Evolutionary conservation across 805 yeast species (phyloP), one percentile per base, ranked within the genome.

Genomic region (Hermanozyma aechmeae): DNA sequence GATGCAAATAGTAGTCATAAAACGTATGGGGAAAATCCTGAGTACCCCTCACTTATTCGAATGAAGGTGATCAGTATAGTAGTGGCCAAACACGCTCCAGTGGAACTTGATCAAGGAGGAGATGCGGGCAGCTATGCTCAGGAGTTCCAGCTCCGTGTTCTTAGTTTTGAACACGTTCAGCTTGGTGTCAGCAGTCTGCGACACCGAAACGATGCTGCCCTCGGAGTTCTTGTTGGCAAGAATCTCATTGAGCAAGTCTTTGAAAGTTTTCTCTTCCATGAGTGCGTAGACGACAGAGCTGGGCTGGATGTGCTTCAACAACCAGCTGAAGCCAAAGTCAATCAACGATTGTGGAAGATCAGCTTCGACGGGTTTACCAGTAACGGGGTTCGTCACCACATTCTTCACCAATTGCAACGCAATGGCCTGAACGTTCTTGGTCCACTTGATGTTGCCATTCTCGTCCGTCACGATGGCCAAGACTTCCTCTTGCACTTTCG

Each of bases 371-470:
- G 18, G 32, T 18, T 24, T 19, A 13, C 50, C 28, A 14, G 33
- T 30, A 12, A 29, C 16, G 14, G 45, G 41, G 27, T 35, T 27
- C 6, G 43, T 37, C 13, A 42, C 39, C 13, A 56, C 55, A 25
- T 56, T 58, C 40, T 71, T 69, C 19, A 71, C 69, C 27, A 80
- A 46, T 48, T 79, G 93, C 35, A 84, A 64, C 4, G 89, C 71
- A 37, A 85, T 72, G 11, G 80, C 65, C 38, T 74, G 69, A 15
- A 83, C 71, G 51, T 84, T 84, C 46, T 83, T 72, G 1, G 95
- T 84, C 95, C 95, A 84, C 58, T 86, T 83, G 34, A 83, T 74
- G 50, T 81, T 82, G 2, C 94, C 95, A 44, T 78, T 80, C 34
- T 80, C 84, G 53, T 84, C 94, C 19, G 85, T 73, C 12, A 84